phyloP scores from a whole-genome alignment of 2,329 filamentous ascomycete genomes.

The Scedosporium minutisporum region DNA sequence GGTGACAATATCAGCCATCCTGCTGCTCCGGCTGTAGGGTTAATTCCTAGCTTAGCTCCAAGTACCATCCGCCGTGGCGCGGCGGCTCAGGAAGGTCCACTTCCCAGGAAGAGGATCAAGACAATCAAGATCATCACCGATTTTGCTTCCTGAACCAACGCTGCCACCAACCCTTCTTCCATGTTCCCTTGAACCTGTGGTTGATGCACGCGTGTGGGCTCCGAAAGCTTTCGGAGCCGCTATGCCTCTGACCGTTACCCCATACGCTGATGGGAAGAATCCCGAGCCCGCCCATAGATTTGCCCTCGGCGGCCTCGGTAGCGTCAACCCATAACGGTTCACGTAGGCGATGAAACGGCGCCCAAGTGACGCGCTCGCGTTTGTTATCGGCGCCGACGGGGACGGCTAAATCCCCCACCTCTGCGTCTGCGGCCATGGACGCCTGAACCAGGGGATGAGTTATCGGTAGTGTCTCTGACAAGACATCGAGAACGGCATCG shows the following conservation, averaged over 20 bases:
- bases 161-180: not conserved
- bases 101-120: too few relatives aligned
- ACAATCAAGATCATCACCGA: too few relatives aligned
- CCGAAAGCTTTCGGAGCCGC: not conserved
- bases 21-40: too few relatives aligned
- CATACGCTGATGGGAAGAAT: not conserved
- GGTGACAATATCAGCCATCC: too few relatives aligned
- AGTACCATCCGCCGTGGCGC: too few relatives aligned
- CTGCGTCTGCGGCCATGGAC: not conserved
- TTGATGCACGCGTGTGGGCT: not conserved
- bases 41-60: too few relatives aligned
- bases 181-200: not conserved
- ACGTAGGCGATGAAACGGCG: not conserved
- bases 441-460: not conserved
- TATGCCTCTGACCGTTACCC: not conserved
- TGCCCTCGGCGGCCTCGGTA: not conserved
- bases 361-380: not conserved
- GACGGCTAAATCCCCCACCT: not conserved
- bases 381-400: not conserved
- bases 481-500: not conserved
- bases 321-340: not conserved
- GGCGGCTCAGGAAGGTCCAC: too few relatives aligned
- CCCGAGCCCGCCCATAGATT: not conserved
- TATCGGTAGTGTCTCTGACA: not conserved
- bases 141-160: not conserved